Evolutionary conservation across 2,329 filamentous ascomycete genomes (phyloP).

Genomic region (Talaromyces sp.): DNA sequence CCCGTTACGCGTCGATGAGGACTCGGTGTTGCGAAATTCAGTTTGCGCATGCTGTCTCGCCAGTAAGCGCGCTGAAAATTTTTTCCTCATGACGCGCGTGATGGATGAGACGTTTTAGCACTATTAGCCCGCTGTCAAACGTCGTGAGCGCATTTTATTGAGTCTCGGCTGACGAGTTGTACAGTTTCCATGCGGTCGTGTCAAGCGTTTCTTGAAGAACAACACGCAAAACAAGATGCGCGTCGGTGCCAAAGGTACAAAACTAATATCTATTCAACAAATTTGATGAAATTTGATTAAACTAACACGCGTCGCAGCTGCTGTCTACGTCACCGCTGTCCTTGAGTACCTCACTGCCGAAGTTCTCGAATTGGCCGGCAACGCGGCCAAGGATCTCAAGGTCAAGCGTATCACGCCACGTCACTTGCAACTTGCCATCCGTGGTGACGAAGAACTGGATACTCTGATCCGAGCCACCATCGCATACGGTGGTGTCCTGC

Average conservation of each 20-base stretch:
- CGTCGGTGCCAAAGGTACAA: constrained; percentile 78
- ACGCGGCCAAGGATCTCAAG: constrained; percentile 98
- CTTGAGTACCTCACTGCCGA: constrained; percentile 97
- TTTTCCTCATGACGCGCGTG: neutral
- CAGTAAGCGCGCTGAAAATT: neutral
- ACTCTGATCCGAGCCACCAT: constrained; percentile 97
- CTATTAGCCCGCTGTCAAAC: neutral
- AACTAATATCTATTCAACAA: neutral
- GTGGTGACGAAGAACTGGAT: constrained; percentile 96
- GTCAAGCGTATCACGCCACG: constrained; percentile 99
- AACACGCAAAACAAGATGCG: constrained; percentile 99
- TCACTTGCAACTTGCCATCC: constrained; percentile 95
- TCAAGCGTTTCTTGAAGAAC: constrained; percentile 99
- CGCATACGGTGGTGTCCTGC: constrained; percentile 94
- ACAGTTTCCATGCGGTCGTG: constrained; percentile 97
- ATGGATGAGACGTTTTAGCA: neutral
- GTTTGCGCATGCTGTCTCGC: neutral
- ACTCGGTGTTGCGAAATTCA: neutral
- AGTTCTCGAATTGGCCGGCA: constrained; percentile 95
- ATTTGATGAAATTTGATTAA: neutral
- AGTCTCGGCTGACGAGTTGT: neutral
- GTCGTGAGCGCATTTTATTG: neutral
- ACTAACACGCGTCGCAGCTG: constrained; percentile 48
- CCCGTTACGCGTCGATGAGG: neutral
- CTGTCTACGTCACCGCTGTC: constrained; percentile 95